Evolutionary conservation across 192 early-diverging fungal genomes (phyloP).

Genomic region (Dissophora globulifera): DNA sequence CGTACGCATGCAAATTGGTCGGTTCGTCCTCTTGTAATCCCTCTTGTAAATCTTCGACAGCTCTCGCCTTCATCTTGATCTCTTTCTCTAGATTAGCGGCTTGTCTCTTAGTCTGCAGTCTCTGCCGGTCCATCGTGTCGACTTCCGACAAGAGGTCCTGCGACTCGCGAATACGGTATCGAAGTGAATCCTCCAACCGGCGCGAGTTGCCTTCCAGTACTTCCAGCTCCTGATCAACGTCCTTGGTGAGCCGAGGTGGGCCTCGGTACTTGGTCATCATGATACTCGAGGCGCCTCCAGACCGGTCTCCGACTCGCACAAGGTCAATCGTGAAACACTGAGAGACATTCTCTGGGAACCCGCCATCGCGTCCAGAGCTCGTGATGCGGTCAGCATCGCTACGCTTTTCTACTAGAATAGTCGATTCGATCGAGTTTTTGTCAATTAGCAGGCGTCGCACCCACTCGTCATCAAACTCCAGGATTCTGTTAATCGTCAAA

Average conservation of each 20-base stretch:
- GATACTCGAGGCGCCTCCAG: slow-evolving; percentile 52
- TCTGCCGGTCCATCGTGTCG: not conserved
- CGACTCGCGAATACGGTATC: slow-evolving; percentile 27
- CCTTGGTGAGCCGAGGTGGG: slow-evolving; percentile 34
- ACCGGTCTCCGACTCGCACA: slow-evolving; percentile 66
- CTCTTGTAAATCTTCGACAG: slow-evolving; percentile 13
- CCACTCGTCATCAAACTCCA: slow-evolving; percentile 71
- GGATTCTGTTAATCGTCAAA: slow-evolving; percentile 70
- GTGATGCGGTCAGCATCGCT: slow-evolving; percentile 59
- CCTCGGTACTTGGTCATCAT: slow-evolving; percentile 52
- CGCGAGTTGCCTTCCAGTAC: slow-evolving; percentile 47
- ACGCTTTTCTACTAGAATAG: slow-evolving; percentile 71
- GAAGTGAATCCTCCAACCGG: slow-evolving; percentile 38
- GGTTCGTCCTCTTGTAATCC: slow-evolving; percentile 66
- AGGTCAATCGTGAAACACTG: slow-evolving; percentile 69
- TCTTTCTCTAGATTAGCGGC: slow-evolving; percentile 14
- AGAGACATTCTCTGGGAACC: slow-evolving; percentile 70
- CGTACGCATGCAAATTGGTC: slow-evolving; percentile 68
- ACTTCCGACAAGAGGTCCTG: slow-evolving; percentile 9
- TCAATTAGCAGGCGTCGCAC: slow-evolving; percentile 82
- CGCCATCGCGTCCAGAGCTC: slow-evolving; percentile 50
- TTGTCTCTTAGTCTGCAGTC: slow-evolving; percentile 6
- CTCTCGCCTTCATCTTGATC: slow-evolving; percentile 8
- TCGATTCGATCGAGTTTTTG: slow-evolving; percentile 71
- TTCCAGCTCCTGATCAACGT: slow-evolving; percentile 55